Conservation (phyloP, 768 basidiomycete species). For the Thelephora aurantiotincta region DNA sequence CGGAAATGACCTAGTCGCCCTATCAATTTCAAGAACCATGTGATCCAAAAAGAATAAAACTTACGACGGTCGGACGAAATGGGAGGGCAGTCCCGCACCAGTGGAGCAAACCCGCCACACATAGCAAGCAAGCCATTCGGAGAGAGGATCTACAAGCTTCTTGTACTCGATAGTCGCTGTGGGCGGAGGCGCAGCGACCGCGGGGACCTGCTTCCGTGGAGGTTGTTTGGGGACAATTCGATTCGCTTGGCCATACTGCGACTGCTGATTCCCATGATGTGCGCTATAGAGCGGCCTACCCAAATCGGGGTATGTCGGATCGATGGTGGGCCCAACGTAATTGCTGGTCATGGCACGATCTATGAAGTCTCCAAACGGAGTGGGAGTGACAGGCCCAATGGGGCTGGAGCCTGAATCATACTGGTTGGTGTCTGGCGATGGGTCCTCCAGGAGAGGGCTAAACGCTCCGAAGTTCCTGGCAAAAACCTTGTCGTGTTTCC, state of each 20-base stretch:
- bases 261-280: constrained; percentile 15
- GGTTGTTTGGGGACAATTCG: constrained; percentile 15
- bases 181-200: constrained; percentile 26
- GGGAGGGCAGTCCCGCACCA: constrained; percentile 42
- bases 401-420: constrained; percentile 53
- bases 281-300: constrained; percentile 6
- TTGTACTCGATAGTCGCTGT: constrained; percentile 45
- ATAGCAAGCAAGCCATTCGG: constrained; percentile 68
- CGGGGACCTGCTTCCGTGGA: constrained; percentile 17
- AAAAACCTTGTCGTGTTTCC: constrained; percentile 12
- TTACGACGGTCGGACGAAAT: constrained; percentile 42
- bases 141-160: constrained; percentile 62
- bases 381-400: constrained; percentile 45
- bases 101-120: constrained; percentile 77
- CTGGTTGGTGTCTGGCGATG: constrained; percentile 39
- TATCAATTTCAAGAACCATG: neutral
- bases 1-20: constrained; percentile 9
- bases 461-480: constrained; percentile 27
- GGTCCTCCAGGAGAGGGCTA: constrained; percentile 50
- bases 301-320: constrained; percentile 1
- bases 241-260: constrained; percentile 10
- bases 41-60: constrained; percentile 14
- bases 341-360: constrained; percentile 50
- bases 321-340: constrained; percentile 3
- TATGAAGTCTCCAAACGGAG: constrained; percentile 59